Base-by-base conservation (phyloP, 2,329 filamentous ascomycete species). In the Phialophora chinensis region DNA sequence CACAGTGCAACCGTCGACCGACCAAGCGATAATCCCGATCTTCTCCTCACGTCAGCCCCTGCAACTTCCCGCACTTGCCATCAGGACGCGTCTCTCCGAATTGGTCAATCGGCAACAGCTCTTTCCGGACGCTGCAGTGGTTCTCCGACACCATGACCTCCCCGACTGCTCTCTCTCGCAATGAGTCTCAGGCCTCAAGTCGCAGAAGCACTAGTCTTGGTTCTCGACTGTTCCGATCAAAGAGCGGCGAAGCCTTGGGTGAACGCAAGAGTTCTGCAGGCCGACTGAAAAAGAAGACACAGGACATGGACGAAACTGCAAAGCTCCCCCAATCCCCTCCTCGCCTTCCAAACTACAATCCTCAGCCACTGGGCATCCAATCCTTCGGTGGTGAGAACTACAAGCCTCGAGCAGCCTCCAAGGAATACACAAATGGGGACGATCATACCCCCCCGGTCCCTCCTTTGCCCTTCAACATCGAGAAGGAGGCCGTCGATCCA, bases 401-500 rank as follows among this genome's bases (percentile, higher is more conserved):
- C 66, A 68, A 53, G 33, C 71, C 71, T n/a, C 44, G 49, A 20
- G 53, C 63, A 31, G 44, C 63, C 0, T 64, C 65, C 20, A 60
- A 47, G 59, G 64, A 66, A 20, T 55, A 69, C 52, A 54, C 65
- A 33, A 69, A 72, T 47, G 67, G 70, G 35, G 35, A 61, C 20
- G 57, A 35, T 11, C 38, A 58, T 33, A 62, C 63, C 29, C 71
- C 67, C 23, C 71, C 69, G 10, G 70, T 73, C 4, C 71, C 70
- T 54, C 70, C 71, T 49, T 29, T 72, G 49, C 71, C 70, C 14
- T 33, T 44, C 2, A 35, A 67, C 54, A 29, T 66, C 5, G 68
- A 69, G 33, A 66, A 69, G 33, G 67, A 69, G n/a, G 59, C 59
- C 27, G 58, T 71, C 23, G 92, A 96, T 74, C 90, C 91, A 14